Evolutionary conservation across 441 rosid species (phyloP), one percentile per base, ranked within the genome.

Genomic region (Croton setiger): DNA sequence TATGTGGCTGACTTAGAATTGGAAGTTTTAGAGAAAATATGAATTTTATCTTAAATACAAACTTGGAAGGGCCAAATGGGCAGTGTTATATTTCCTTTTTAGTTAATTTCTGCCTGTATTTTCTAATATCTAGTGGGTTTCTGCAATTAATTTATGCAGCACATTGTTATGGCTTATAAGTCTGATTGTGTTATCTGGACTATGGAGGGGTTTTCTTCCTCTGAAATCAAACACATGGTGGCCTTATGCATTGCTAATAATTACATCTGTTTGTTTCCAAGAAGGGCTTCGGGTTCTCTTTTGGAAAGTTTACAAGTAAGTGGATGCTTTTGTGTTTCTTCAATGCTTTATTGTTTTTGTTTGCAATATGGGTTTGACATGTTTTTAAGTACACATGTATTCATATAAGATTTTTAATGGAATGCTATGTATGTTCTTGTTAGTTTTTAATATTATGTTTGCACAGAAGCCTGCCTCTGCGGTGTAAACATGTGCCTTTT

Each of bases 201-300:
- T 88, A 5, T 91, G 97, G 98, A 89, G 97, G 66, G 88, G 83
- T 0, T 91, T 93, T 75, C 97, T 93, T 75, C 98, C 98, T 71
- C 80, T 93, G 70, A 86, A 85, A 60, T 76, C 93, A 36, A 79
- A 84, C 2, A 47, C 76, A 7, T 83, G 88, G 93, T 94, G 97
- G 97, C 93, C 96, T 3, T 91, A 79, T 54, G 88, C 92, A 18
- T 55, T 94, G n/a, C 93, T 94, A 73, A 76, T 94, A 71, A 37
- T 94, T 71, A 78, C 93, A 0, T 91, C 98, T 0, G 91, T 94
- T 39, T 81, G 86, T 53, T 83, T 90, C 75, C 97, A 94, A 76
- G 98, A 94, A 81, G 96, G 77, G 37, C 91, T 90, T 74, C 89
- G 98, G 44, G 66, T 91, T 73, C 85, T 94, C 6, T 82, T 94